Conservation (phyloP, 768 basidiomycete genomes). For the Russula compacta region DNA sequence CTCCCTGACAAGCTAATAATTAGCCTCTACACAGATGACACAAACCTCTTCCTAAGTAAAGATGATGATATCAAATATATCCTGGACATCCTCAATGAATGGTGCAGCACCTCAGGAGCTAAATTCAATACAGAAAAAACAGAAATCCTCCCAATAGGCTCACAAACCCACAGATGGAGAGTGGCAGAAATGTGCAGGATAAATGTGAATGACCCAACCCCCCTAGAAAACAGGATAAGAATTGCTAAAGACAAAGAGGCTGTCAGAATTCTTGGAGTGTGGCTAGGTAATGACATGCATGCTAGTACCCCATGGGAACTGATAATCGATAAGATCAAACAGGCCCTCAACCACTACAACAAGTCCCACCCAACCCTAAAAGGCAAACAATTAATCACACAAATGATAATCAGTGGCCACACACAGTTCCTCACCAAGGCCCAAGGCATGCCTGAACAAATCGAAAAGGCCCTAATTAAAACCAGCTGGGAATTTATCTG, state of each 20-base stretch:
- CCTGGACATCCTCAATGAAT: too few species aligned
- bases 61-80: too few species aligned
- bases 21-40: too few species aligned
- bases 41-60: too few species aligned
- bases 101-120: too few species aligned
- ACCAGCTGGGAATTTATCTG: constrained; percentile 18
- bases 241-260: not conserved
- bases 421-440: not conserved
- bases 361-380: not conserved
- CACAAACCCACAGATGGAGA: too few species aligned
- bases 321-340: not conserved
- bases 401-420: not conserved
- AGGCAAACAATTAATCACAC: not conserved
- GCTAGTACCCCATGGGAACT: not conserved
- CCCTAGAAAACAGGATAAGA: not conserved
- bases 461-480: not conserved
- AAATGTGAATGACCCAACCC: too few species aligned
- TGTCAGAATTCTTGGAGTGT: not conserved
- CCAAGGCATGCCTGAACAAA: not conserved
- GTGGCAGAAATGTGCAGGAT: too few species aligned
- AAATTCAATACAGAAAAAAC: too few species aligned
- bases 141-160: too few species aligned
- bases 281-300: not conserved
- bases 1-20: too few species aligned
- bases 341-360: too few species aligned